phyloP scores from a whole-genome alignment of 2,329 filamentous ascomycete species.

The Aureobasidium musti region DNA sequence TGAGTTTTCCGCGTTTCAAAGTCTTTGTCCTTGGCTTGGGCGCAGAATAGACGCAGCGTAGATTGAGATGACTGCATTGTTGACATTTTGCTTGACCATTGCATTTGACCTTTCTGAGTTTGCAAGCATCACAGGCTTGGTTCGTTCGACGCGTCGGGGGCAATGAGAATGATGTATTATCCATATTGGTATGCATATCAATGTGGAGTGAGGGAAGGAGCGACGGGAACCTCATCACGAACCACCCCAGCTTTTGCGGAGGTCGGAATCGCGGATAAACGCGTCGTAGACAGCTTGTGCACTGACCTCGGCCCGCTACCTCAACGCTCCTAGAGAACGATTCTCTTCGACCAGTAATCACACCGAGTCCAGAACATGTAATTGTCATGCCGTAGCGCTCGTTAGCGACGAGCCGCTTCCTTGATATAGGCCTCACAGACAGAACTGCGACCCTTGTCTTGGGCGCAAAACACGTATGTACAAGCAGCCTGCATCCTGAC shows the following conservation, averaged over 20 bases:
- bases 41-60: constrained; percentile 51
- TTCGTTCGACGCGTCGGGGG: constrained; percentile 24
- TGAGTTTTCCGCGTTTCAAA: constrained; percentile 46
- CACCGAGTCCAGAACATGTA: not conserved
- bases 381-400: not conserved
- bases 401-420: too few relatives aligned
- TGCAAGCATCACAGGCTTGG: constrained; percentile 54
- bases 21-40: constrained; percentile 44
- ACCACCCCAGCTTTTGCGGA: not conserved
- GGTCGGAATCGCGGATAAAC: too few relatives aligned
- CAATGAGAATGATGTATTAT: constrained; percentile 23
- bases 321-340: not conserved
- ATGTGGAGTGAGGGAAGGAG: not conserved
- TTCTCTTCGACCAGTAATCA: not conserved
- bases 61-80: constrained; percentile 48
- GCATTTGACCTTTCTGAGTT: constrained; percentile 51
- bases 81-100: constrained; percentile 51
- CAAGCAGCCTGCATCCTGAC: not conserved
- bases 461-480: not conserved
- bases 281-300: not conserved
- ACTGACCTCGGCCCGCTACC: constrained; percentile 17
- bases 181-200: constrained; percentile 14
- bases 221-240: constrained; percentile 13
- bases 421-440: too few relatives aligned
- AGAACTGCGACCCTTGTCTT: not conserved